These are phyloP conservation scores for Takakia lepidozioides DNA, from an alignment of 225 moss, liverwort and hornwort species.

Conservation along the genomic window DNA sequence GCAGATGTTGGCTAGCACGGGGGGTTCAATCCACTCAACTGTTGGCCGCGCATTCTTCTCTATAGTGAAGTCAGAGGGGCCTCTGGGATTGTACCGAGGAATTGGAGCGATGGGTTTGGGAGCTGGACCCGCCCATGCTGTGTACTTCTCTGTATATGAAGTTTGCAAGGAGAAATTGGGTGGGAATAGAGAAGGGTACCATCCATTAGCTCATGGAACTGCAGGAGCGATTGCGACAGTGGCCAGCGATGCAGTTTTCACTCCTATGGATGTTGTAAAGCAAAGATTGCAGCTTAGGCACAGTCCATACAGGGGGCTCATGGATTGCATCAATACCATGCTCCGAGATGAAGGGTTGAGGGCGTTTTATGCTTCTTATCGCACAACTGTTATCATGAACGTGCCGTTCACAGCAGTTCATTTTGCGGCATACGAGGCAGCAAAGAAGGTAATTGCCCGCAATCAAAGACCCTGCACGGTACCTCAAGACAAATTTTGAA, in stretches of 20 bases:
- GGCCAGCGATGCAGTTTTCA: slow-evolving; percentile 92
- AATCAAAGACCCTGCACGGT: no score
- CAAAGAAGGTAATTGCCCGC: slow-evolving; percentile 90
- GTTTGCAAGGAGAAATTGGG: slow-evolving; percentile 74
- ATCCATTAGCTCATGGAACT: slow-evolving; percentile 73
- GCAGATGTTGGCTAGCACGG: slow-evolving; percentile 86
- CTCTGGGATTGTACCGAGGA: slow-evolving; percentile 82
- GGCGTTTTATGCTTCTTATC: slow-evolving; percentile 80
- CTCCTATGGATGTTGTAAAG: slow-evolving; percentile 98
- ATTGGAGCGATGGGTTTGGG: slow-evolving; percentile 97
- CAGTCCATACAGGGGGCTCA: slow-evolving; percentile 72
- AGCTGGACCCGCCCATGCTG: slow-evolving; percentile 94
- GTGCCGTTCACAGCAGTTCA: slow-evolving; percentile 96
- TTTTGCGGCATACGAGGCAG: slow-evolving; percentile 92
- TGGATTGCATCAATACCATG: slow-evolving; percentile 69
- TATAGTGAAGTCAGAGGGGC: slow-evolving; percentile 73
- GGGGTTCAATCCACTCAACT: slow-evolving; percentile 57
- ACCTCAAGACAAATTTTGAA: no score
- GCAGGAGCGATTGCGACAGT: slow-evolving; percentile 88
- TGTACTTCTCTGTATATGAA: slow-evolving; percentile 90
- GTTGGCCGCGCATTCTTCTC: slow-evolving; percentile 63
- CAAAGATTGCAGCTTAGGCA: slow-evolving; percentile 93
- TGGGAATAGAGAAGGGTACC: slow-evolving; percentile 71
- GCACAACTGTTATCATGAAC: slow-evolving; percentile 93
- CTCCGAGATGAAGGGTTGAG: slow-evolving; percentile 59